Evolutionary conservation across 2,329 filamentous ascomycete genomes (phyloP).

Genomic region (Nemania diffusa): DNA sequence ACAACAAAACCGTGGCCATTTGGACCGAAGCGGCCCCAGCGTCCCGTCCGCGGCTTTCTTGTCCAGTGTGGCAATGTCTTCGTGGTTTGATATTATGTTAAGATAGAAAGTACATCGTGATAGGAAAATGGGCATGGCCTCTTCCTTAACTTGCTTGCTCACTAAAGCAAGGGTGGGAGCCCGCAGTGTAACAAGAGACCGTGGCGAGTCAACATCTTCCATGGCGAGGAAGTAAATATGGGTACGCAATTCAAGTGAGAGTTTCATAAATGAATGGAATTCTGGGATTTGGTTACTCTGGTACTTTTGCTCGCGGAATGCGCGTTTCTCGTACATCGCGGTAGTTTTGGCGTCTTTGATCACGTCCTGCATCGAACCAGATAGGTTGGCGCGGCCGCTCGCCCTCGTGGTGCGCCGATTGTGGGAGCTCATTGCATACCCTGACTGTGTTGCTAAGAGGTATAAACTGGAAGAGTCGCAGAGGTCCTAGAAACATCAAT

Average conservation of each 20-base stretch:
- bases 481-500: too few relatives aligned
- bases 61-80: background rate
- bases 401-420: conserved; percentile 7
- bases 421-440: conserved; percentile 10
- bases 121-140: conserved; percentile 6
- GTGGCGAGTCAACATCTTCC: conserved; percentile 9
- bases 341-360: conserved; percentile 3
- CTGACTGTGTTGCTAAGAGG: too few relatives aligned
- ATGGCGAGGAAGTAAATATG: conserved; percentile 10
- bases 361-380: background rate
- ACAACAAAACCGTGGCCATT: background rate
- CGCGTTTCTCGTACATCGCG: background rate
- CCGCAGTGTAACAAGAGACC: background rate
- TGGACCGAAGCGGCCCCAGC: background rate
- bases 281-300: background rate
- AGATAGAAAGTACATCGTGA: conserved; percentile 12
- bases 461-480: too few relatives aligned
- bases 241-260: conserved; percentile 1
- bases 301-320: conserved; percentile 12
- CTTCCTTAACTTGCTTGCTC: conserved; percentile 9
- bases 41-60: background rate
- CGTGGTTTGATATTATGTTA: background rate
- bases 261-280: conserved; percentile 9
- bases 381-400: conserved; percentile 6
- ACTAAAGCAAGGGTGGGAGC: conserved; percentile 10